Conservation (phyloP, 495 filamentous ascomycete genomes). For the Penicillium silybi region DNA sequence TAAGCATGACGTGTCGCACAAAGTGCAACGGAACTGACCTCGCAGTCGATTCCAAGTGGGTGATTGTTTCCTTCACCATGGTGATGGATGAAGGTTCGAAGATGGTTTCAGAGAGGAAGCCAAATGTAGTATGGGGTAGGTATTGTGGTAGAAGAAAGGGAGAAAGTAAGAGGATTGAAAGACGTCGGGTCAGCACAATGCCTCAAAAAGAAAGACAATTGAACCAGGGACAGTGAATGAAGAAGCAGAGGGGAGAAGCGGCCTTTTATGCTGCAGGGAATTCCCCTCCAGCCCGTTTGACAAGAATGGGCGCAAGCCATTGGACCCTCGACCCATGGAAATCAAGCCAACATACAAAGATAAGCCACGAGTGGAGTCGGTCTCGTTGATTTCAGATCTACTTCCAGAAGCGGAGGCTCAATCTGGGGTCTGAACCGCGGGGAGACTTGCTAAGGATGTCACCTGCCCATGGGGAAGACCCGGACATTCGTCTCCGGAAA, state of each 20-base stretch:
- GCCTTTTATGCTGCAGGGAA: slow-evolving; percentile 13
- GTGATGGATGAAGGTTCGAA: neutral
- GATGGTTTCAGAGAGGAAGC: neutral
- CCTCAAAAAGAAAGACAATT: neutral
- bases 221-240: neutral
- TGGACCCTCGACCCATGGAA: slow-evolving; percentile 4
- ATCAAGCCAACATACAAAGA: neutral
- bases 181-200: neutral
- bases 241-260: neutral
- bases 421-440: slow-evolving; percentile 2
- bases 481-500: neutral
- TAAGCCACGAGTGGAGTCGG: neutral
- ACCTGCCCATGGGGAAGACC: slow-evolving; percentile 8
- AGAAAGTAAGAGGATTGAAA: neutral
- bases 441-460: neutral
- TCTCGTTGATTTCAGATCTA: slow-evolving; percentile 10
- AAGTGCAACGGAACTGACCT: neutral
- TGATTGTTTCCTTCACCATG: slow-evolving; percentile 10
- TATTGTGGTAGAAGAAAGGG: neutral
- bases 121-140: neutral
- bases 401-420: slow-evolving; percentile 5
- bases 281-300: slow-evolving; percentile 5
- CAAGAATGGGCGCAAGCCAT: slow-evolving; percentile 1
- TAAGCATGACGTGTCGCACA: neutral
- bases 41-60: neutral